Evolutionary conservation across 2,329 filamentous ascomycete genomes (phyloP).

Genomic region (Lasiodiplodia sp.): DNA sequence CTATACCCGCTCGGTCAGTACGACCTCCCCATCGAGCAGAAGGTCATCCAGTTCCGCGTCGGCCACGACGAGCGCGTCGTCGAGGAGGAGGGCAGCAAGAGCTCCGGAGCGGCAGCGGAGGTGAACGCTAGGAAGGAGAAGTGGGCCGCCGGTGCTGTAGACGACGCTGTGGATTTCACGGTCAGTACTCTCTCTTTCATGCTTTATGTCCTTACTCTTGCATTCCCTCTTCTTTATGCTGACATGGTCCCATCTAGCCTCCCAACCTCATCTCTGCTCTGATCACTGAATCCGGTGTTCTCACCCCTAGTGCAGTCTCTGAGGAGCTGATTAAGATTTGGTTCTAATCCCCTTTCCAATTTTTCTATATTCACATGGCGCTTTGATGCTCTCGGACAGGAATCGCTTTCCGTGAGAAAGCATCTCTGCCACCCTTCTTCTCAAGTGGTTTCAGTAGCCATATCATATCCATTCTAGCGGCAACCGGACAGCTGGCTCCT

Average conservation of each 20-base stretch:
- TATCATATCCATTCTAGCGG: not conserved
- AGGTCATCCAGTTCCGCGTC: constrained; percentile 75
- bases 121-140: constrained; percentile 32
- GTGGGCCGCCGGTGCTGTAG: constrained; percentile 33
- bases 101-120: constrained; percentile 23
- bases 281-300: constrained; percentile 77
- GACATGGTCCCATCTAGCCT: constrained; percentile 55
- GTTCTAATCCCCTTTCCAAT: constrained; percentile 42
- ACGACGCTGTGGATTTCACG: constrained; percentile 73
- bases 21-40: constrained; percentile 81
- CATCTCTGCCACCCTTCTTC: not conserved
- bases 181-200: constrained; percentile 51
- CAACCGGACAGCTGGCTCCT: not conserved
- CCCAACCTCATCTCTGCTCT: constrained; percentile 74
- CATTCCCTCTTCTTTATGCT: not conserved
- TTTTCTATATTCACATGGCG: not conserved
- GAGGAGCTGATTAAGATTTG: constrained; percentile 74
- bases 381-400: not conserved
- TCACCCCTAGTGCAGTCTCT: constrained; percentile 73
- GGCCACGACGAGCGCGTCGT: constrained; percentile 45
- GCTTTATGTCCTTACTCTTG: not conserved
- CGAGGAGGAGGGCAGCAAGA: constrained; percentile 27
- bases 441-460: not conserved
- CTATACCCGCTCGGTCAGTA: constrained; percentile 83
- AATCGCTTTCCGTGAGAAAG: not conserved